phyloP scores from a whole-genome alignment of 2,329 filamentous ascomycete genomes.

The Dactylellina drechsleri region DNA sequence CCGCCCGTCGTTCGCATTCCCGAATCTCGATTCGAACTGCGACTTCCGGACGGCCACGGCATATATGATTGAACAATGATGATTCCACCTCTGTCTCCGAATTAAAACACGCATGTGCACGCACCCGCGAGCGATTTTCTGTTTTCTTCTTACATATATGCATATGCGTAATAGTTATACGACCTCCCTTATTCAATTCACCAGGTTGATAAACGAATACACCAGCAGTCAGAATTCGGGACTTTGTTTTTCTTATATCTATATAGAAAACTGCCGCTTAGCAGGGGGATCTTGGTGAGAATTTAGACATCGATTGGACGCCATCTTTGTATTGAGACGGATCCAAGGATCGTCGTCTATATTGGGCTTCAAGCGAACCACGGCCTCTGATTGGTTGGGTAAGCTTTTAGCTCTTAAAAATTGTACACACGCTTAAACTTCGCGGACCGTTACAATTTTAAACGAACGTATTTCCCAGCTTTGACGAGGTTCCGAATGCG shows the following conservation, averaged over 20 bases:
- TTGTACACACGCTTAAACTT: neutral
- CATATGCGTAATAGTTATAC: too few species aligned
- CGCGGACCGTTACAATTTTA: constrained; percentile 20
- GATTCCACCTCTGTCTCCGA: too few species aligned
- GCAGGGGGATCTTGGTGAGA: constrained; percentile 3
- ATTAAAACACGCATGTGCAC: neutral
- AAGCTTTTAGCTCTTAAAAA: constrained; percentile 10
- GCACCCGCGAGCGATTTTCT: too few species aligned
- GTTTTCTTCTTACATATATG: too few species aligned
- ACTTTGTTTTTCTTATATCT: too few species aligned
- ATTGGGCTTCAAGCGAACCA: neutral
- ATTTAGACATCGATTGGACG: constrained; percentile 19
- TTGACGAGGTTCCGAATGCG: constrained; percentile 50
- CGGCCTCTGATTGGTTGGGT: constrained; percentile 6
- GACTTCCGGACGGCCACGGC: neutral
- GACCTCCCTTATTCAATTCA: too few species aligned
- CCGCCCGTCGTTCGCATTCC: neutral
- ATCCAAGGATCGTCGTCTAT: constrained; percentile 20
- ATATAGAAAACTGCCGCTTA: neutral
- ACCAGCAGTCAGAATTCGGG: constrained; percentile 25
- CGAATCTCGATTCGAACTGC: constrained; percentile 6
- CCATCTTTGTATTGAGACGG: constrained; percentile 1
- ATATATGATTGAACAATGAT: neutral
- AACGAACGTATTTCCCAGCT: constrained; percentile 20
- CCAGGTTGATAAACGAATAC: neutral